A percentile compares a stretch with the other conserved stretches of the same genome.
Conservation (phyloP, 1,284 basidiomycete species). For the Lentinula novae-zelandiae region DNA sequence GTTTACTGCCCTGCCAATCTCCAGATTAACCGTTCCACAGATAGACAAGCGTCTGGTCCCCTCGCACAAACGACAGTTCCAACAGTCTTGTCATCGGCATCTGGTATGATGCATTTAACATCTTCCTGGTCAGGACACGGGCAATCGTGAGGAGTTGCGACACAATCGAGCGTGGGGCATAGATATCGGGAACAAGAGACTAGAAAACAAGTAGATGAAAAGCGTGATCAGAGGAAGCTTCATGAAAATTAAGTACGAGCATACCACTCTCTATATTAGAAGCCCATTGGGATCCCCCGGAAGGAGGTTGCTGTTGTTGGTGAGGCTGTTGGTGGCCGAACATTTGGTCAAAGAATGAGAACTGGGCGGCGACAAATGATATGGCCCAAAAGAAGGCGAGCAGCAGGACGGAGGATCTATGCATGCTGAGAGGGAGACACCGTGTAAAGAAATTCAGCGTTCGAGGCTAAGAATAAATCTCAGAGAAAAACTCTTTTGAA, state of each 20-base stretch:
- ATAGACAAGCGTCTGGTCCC: conserved; percentile 47
- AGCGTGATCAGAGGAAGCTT: not conserved
- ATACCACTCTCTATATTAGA: conserved; percentile 48
- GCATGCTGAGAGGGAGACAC: not conserved
- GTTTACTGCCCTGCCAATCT: conserved; percentile 28
- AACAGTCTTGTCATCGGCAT: conserved; percentile 37
- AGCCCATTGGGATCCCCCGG: conserved; percentile 43
- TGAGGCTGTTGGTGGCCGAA: conserved; percentile 54
- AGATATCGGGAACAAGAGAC: conserved; percentile 59
- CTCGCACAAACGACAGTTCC: conserved; percentile 56
- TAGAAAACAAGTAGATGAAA: conserved; percentile 20
- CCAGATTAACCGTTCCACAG: conserved; percentile 43
- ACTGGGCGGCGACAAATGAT: conserved; percentile 43
- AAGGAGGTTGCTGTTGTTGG: conserved; percentile 45
- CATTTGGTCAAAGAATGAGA: conserved; percentile 64
- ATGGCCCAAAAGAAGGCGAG: conserved; percentile 24
- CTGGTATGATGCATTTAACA: conserved; percentile 55
- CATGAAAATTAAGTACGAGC: conserved; percentile 12
- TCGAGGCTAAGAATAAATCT: too few relatives aligned
- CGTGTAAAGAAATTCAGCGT: not conserved
- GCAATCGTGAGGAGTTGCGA: conserved; percentile 48
- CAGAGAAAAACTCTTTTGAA: not conserved
- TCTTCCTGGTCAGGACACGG: conserved; percentile 61
- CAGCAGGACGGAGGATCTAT: conserved; percentile 12
- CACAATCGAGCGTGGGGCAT: conserved; percentile 57